Conservation (phyloP, 2,329 filamentous ascomycete genomes). For the Cryphonectria naterciae region DNA sequence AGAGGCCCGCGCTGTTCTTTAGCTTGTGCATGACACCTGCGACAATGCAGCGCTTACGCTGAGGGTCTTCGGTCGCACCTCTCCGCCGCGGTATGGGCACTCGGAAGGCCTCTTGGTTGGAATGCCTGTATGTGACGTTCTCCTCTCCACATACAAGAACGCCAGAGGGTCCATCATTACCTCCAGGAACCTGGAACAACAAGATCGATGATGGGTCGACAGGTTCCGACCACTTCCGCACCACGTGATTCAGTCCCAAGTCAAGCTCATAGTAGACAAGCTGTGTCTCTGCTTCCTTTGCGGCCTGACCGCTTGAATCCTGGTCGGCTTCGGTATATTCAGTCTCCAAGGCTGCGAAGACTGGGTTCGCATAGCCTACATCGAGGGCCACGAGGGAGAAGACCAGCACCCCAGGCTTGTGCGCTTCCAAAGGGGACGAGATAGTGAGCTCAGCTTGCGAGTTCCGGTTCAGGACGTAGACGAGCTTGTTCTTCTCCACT, state of each 20-base stretch:
- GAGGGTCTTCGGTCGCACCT: constrained; percentile 88
- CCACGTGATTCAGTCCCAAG: constrained; percentile 93
- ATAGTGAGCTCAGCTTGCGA: constrained; percentile 94
- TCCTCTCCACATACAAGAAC: constrained; percentile 95
- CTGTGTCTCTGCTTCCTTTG: constrained; percentile 81
- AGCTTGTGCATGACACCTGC: constrained; percentile 97
- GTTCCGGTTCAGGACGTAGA: constrained; percentile 97
- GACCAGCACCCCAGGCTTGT: constrained; percentile 89
- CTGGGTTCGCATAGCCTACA: constrained; percentile 94
- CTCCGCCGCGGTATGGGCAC: constrained; percentile 86
- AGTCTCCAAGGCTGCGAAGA: constrained; percentile 92
- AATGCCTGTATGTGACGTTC: constrained; percentile 95
- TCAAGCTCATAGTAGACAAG: constrained; percentile 98
- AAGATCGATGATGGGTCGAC: constrained; percentile 89
- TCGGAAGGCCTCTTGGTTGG: constrained; percentile 86
- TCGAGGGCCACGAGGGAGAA: constrained; percentile 87
- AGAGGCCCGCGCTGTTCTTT: constrained; percentile 78
- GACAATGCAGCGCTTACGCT: constrained; percentile 84
- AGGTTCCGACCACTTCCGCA: constrained; percentile 92
- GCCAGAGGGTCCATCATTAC: constrained; percentile 89
- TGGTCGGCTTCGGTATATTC: constrained; percentile 92
- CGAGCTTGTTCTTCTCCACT: constrained; percentile 98
- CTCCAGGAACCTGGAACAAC: constrained; percentile 93
- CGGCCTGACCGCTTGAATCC: constrained; percentile 83
- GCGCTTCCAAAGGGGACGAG: constrained; percentile 93